Evolutionary conservation across 768 basidiomycete genomes (phyloP).

Genomic region (Paxillus involutus): DNA sequence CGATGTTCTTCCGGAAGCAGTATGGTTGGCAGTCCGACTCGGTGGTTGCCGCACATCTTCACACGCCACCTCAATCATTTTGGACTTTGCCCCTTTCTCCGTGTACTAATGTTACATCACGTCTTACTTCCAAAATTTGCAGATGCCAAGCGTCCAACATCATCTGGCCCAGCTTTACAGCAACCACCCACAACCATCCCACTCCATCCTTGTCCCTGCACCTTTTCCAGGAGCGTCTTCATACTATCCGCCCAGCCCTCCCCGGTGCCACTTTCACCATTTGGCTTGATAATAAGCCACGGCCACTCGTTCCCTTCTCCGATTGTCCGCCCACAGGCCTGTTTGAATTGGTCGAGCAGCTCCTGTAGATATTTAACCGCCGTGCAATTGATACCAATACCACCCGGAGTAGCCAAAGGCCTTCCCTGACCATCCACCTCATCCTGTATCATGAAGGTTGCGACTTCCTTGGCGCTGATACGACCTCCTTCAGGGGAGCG

Average conservation of each 20-base stretch:
- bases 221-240: slow-evolving; percentile 20
- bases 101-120: too few relatives aligned
- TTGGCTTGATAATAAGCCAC: slow-evolving; percentile 71
- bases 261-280: slow-evolving; percentile 48
- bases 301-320: slow-evolving; percentile 29
- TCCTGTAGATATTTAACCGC: slow-evolving; percentile 40
- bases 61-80: slow-evolving; percentile 10
- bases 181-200: slow-evolving; percentile 69
- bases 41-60: slow-evolving; percentile 22
- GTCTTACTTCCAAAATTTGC: too few relatives aligned
- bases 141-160: slow-evolving; percentile 38
- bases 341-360: slow-evolving; percentile 39
- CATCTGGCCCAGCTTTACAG: slow-evolving; percentile 57
- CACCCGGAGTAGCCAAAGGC: slow-evolving; percentile 40
- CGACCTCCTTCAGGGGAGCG: slow-evolving; percentile 20
- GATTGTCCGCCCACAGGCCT: slow-evolving; percentile 14
- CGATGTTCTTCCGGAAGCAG: slow-evolving; percentile 4
- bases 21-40: slow-evolving; percentile 15
- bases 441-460: slow-evolving; percentile 37
- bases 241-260: slow-evolving; percentile 39
- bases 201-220: slow-evolving; percentile 35
- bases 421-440: slow-evolving; percentile 12
- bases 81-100: too few relatives aligned
- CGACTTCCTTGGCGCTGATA: slow-evolving; percentile 40
- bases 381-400: slow-evolving; percentile 78